These are phyloP conservation scores for Ajuga chamaepitys DNA, from an alignment of 257 asterid species.

Conservation along the genomic window DNA sequence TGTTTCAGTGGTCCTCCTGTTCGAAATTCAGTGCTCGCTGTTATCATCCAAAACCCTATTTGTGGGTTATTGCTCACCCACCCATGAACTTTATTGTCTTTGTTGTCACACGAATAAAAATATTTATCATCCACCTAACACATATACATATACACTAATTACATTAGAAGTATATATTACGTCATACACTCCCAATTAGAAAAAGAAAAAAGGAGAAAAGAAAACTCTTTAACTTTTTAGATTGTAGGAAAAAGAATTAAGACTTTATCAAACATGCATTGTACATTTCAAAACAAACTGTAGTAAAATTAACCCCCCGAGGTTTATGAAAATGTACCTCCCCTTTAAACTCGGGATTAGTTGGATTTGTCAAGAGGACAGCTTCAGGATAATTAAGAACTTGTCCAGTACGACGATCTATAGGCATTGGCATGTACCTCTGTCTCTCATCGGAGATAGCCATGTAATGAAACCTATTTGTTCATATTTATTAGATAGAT, in stretches of 20 bases:
- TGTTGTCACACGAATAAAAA: slow-evolving; percentile 41
- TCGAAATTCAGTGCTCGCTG: slow-evolving; percentile 58
- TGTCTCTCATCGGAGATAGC: slow-evolving; percentile 52
- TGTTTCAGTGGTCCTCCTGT: slow-evolving; percentile 65
- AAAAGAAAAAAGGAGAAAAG: no score
- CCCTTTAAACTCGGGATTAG: slow-evolving; percentile 32
- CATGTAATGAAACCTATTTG: slow-evolving; percentile 55
- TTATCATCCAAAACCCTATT: slow-evolving; percentile 67
- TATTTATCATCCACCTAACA: slow-evolving; percentile 72
- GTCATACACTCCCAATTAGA: no score
- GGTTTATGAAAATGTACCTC: no score
- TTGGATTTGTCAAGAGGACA: slow-evolving; percentile 39
- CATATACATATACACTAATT: background rate
- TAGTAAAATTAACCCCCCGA: no score
- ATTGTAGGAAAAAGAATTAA: no score
- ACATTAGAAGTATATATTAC: background rate
- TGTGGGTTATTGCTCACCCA: slow-evolving; percentile 35
- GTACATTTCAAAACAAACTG: no score
- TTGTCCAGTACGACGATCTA: slow-evolving; percentile 31
- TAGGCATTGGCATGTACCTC: slow-evolving; percentile 40
- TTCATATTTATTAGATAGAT: background rate
- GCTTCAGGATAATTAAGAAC: slow-evolving; percentile 47
- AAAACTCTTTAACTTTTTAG: no score
- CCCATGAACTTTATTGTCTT: slow-evolving; percentile 59
- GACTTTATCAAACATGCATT: no score